Base-by-base conservation (phyloP, 1,284 basidiomycete species). In the Porogramme epimiltina region DNA sequence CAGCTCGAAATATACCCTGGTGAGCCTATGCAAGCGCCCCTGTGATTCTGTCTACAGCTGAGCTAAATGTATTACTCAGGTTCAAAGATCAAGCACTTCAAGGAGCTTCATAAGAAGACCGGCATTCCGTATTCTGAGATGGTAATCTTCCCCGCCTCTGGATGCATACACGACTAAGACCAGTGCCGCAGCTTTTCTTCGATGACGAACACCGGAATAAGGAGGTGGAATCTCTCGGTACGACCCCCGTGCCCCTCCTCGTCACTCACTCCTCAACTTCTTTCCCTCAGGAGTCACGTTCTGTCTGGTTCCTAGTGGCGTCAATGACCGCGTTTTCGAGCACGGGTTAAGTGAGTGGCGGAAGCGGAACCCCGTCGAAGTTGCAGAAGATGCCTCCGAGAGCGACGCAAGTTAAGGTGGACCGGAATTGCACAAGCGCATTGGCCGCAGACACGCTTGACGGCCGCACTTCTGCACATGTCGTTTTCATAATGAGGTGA, bases 41-140 rank as follows among this genome's bases (percentile, higher is more conserved):
- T n/a, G n/a, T n/a, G n/a, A n/a, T n/a, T n/a, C n/a, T n/a, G n/a
- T n/a, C n/a, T n/a, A n/a, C n/a, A n/a, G n/a, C n/a, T n/a, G n/a
- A n/a, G n/a, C 34, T 16, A 37, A 18, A 4, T n/a, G 34, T 37
- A 9, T 16, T 13, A 5, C 10, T 16, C 10, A 86, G 87, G 85
- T n/a, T 91, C 90, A 15, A 94, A 95, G 70, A 70, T 92, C 18
- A 76, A 76, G 5, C 93, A 96, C 64, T 95, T 95, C 73, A 83
- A 80, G 66, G 77, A 80, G 49, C 66, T 95, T 41, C 88, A 91
- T 66, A 73, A 85, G 56, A 82, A 84, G 62, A 95, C 92, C 0
- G 87, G 86, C 0, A 84, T 96, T 45, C 84, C 91, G 0, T 95
- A 92, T 63, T 79, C 81, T 3, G 86, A 94, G 60, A 95, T 94